Percentiles rank a stretch among this genome's conserved stretches.
These are phyloP conservation scores for Aureobasidium sp. DNA, from an alignment of 2,329 filamentous ascomycete genomes.

Conservation along the genomic window DNA sequence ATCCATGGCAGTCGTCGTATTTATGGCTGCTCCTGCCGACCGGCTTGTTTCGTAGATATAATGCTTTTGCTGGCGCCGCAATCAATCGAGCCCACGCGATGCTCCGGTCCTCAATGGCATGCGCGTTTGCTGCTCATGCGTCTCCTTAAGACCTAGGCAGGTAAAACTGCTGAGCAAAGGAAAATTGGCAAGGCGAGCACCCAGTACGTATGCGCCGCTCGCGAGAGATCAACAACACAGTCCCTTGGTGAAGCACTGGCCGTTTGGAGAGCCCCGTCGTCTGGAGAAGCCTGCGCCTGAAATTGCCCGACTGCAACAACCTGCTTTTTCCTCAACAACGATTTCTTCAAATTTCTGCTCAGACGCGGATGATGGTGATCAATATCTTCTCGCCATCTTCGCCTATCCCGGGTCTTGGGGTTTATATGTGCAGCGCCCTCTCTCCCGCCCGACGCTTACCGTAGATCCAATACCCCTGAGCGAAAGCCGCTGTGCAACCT, in stretches of 20 bases:
- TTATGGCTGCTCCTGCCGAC: not conserved
- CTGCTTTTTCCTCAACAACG: not conserved
- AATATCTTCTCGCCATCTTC: not conserved
- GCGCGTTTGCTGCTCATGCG: not conserved
- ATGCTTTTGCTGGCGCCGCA: not conserved
- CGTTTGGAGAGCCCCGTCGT: not conserved
- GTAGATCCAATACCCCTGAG: slow-evolving; percentile 6
- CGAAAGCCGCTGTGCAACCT: slow-evolving; percentile 1
- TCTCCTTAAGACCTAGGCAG: not conserved
- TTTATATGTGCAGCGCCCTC: not conserved
- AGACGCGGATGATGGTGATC: not conserved
- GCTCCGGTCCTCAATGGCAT: not conserved
- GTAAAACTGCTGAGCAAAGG: not conserved
- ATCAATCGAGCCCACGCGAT: not conserved
- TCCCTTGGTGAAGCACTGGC: slow-evolving; percentile 10
- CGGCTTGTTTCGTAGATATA: not conserved
- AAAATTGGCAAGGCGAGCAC: slow-evolving; percentile 8
- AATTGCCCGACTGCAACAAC: not conserved
- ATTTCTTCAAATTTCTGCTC: not conserved
- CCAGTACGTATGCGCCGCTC: slow-evolving; percentile 6
- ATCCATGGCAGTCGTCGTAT: slow-evolving; percentile 17
- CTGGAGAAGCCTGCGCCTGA: slow-evolving; percentile 1
- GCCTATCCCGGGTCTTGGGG: not conserved
- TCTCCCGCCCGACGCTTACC: not conserved
- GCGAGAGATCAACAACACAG: not conserved